phyloP scores from a whole-genome alignment of 148 eudicot species.

The Simmondsia chinensis region DNA sequence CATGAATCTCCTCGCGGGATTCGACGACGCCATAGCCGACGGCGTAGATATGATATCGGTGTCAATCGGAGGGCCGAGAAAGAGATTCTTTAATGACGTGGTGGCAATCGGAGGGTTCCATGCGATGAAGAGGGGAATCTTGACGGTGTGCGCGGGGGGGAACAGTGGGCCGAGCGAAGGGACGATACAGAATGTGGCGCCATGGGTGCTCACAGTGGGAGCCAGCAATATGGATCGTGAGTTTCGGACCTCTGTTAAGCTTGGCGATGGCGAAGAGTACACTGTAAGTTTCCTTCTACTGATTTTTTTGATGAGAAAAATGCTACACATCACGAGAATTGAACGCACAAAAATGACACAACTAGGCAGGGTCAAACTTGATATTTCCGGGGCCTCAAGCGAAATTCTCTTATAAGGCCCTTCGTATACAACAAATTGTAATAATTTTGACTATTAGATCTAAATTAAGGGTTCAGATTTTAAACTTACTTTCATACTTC shows the following conservation, averaged over 20 bases:
- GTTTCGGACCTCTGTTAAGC: conserved; percentile 32
- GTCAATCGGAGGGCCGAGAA: conserved; percentile 38
- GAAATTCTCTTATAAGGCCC: too few species aligned
- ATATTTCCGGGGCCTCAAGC: too few species aligned
- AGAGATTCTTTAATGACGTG: conserved; percentile 27
- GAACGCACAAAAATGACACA: background rate
- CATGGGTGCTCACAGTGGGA: conserved; percentile 67
- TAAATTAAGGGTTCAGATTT: too few species aligned
- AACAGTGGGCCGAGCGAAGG: conserved; percentile 39
- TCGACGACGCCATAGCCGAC: conserved; percentile 67
- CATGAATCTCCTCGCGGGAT: conserved; percentile 46
- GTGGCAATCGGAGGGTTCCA: conserved; percentile 72
- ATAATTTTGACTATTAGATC: too few species aligned
- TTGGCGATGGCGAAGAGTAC: conserved; percentile 43
- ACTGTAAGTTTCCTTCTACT: conserved; percentile 30
- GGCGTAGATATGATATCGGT: conserved; percentile 64
- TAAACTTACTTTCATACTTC: too few species aligned
- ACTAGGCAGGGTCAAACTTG: background rate
- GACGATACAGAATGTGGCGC: conserved; percentile 48
- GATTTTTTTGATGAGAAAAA: too few species aligned
- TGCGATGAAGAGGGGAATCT: conserved; percentile 52
- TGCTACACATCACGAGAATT: background rate
- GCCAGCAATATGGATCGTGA: conserved; percentile 51
- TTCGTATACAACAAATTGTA: too few species aligned
- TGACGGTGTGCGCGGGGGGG: conserved; percentile 50